These are phyloP conservation scores for Lasiodiplodia theobromae DNA, from an alignment of 2,329 filamentous ascomycete species.

Conservation along the genomic window DNA sequence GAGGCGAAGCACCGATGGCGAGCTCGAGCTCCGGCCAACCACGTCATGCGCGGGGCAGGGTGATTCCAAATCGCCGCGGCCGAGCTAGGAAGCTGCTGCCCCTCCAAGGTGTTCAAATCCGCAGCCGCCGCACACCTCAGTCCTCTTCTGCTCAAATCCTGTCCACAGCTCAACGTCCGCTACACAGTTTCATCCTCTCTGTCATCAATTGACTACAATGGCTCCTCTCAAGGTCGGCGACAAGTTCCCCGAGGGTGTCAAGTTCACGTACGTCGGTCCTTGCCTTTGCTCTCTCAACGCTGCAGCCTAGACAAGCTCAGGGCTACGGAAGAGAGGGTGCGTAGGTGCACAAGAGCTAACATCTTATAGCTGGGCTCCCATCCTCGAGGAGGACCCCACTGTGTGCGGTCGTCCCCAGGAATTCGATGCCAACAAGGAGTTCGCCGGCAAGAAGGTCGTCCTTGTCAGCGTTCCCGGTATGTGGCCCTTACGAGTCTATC, in stretches of 20 bases:
- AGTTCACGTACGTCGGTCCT: slow-evolving; percentile 69
- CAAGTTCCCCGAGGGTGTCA: slow-evolving; percentile 79
- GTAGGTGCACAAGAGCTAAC: not conserved
- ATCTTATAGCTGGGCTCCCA: slow-evolving; percentile 73
- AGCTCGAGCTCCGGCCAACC: slow-evolving; percentile 15
- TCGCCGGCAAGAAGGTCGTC: slow-evolving; percentile 74
- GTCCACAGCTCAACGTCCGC: not conserved
- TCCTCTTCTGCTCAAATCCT: not conserved
- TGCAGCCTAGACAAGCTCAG: not conserved
- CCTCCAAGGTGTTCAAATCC: slow-evolving; percentile 30
- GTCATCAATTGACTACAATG: slow-evolving; percentile 51
- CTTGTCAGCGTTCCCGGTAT: slow-evolving; percentile 71
- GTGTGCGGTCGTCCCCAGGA: slow-evolving; percentile 79
- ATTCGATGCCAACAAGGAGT: slow-evolving; percentile 82
- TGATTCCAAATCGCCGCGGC: slow-evolving; percentile 27
- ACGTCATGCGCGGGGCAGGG: slow-evolving; percentile 29
- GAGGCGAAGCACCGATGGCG: slow-evolving; percentile 18
- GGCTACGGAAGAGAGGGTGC: not conserved
- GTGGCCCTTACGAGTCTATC: slow-evolving; percentile 31
- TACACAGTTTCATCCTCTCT: not conserved
- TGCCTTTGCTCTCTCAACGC: not conserved
- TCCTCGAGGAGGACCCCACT: slow-evolving; percentile 74
- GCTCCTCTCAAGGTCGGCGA: slow-evolving; percentile 80
- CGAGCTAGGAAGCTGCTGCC: slow-evolving; percentile 20
- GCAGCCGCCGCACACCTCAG: not conserved